Percentiles rank a stretch among this genome's conserved stretches.
phyloP scores from a whole-genome alignment of 2,329 filamentous ascomycete genomes.

The Eurotiales sp. region DNA sequence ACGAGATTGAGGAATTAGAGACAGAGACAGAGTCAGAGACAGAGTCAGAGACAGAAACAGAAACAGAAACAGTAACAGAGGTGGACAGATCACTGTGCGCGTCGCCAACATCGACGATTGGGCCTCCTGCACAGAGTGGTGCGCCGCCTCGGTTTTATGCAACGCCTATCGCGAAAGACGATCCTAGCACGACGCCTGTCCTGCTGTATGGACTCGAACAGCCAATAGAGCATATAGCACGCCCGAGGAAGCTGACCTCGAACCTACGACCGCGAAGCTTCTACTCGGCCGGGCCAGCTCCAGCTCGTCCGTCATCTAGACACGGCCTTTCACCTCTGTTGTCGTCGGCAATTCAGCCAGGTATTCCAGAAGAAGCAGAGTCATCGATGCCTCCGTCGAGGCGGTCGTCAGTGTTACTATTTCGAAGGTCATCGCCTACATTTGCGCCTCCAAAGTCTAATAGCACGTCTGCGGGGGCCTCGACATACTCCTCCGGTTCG shows the following conservation, averaged over 20 bases:
- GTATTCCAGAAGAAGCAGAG: background rate
- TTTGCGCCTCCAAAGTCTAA: no score
- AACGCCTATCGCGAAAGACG: slow-evolving; percentile 2
- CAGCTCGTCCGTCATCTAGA: slow-evolving; percentile 1
- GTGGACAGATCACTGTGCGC: background rate
- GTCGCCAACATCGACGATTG: background rate
- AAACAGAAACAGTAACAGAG: background rate
- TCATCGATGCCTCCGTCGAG: background rate
- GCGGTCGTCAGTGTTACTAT: slow-evolving; percentile 2
- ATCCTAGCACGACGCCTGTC: slow-evolving; percentile 7
- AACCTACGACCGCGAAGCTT: background rate
- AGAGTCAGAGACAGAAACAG: no score
- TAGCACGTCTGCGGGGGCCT: background rate
- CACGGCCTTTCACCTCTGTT: slow-evolving; percentile 8
- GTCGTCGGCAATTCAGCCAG: background rate
- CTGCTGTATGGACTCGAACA: slow-evolving; percentile 13
- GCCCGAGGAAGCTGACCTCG: background rate
- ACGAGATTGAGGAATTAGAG: no score
- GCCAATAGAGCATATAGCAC: slow-evolving; percentile 4
- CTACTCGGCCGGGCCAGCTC: background rate
- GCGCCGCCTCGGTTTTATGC: slow-evolving; percentile 8
- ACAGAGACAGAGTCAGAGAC: no score
- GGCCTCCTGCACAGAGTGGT: background rate
- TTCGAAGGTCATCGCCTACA: background rate
- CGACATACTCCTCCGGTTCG: slow-evolving; percentile 1